Evolutionary conservation across 1,284 basidiomycete genomes (phyloP).

Genomic region (Porodaedalea pini): DNA sequence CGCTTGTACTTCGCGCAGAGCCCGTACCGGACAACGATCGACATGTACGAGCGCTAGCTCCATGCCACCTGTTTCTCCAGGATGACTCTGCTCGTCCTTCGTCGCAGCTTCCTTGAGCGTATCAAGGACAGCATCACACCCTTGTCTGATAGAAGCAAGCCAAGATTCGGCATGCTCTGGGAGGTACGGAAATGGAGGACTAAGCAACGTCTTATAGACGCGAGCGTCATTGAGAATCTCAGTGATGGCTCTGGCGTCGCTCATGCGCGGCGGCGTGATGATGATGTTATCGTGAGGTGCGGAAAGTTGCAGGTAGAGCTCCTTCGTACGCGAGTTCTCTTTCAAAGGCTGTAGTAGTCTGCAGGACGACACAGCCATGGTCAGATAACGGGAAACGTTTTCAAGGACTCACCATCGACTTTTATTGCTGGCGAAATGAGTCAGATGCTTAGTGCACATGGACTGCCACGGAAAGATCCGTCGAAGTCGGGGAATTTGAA

Average conservation of each 20-base stretch:
- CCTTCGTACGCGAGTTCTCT: slow-evolving; percentile 22
- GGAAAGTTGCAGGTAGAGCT: slow-evolving; percentile 26
- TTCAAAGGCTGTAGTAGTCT: slow-evolving; percentile 20
- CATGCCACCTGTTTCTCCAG: not conserved
- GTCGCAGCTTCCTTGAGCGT: not conserved
- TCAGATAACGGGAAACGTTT: too few species aligned
- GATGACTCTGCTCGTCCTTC: not conserved
- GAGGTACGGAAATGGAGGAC: slow-evolving; percentile 25
- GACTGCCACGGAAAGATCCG: not conserved
- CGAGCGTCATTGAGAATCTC: slow-evolving; percentile 23
- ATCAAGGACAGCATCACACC: slow-evolving; percentile 11
- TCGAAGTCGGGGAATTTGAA: not conserved
- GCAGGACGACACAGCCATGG: not conserved
- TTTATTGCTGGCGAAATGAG: too few species aligned
- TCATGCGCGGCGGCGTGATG: slow-evolving; percentile 24
- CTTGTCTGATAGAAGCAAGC: slow-evolving; percentile 12
- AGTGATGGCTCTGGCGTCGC: slow-evolving; percentile 17
- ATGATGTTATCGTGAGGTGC: slow-evolving; percentile 26
- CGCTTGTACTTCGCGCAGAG: slow-evolving; percentile 22
- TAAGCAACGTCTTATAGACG: slow-evolving; percentile 20
- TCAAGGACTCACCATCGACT: too few species aligned
- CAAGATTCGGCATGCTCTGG: slow-evolving; percentile 22
- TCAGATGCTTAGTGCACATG: not conserved
- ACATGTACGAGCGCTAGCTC: slow-evolving; percentile 2
- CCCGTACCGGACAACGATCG: slow-evolving; percentile 19